phyloP scores from a whole-genome alignment of 345 rosid genomes.

The Gynandropsis gynandra region DNA sequence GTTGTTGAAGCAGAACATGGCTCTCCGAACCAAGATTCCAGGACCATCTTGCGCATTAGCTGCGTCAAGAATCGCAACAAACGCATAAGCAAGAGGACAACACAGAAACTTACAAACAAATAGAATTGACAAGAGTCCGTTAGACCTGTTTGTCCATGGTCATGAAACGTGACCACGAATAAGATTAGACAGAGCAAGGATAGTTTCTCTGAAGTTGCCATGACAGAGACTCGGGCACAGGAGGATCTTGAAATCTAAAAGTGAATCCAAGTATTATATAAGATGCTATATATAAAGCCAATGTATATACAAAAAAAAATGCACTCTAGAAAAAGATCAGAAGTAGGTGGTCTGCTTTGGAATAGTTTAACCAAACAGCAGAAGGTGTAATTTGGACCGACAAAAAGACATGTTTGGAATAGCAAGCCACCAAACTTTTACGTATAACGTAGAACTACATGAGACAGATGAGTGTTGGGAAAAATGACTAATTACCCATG shows the following conservation, averaged over 20 bases:
- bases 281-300: no score
- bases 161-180: no score
- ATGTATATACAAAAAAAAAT: constrained; percentile 8
- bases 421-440: constrained; percentile 26
- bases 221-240: no score
- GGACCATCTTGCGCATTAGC: constrained; percentile 31
- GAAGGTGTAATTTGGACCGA: constrained; percentile 17
- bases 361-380: constrained; percentile 21
- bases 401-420: constrained; percentile 23
- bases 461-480: no score
- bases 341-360: constrained; percentile 24
- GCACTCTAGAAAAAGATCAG: no score
- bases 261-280: constrained; percentile 15
- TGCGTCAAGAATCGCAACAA: constrained; percentile 24
- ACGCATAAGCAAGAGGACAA: neutral
- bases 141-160: no score
- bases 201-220: no score
- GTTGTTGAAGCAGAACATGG: constrained; percentile 38
- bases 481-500: no score
- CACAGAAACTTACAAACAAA: neutral
- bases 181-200: no score
- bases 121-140: neutral
- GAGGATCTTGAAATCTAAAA: no score
- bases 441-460: constrained; percentile 13
- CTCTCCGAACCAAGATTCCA: constrained; percentile 31